Evolutionary conservation across 1,139 yeast genomes (phyloP), one percentile per base, ranked within the genome.

Genomic region (Zhuliangozyma blackwelliae): DNA sequence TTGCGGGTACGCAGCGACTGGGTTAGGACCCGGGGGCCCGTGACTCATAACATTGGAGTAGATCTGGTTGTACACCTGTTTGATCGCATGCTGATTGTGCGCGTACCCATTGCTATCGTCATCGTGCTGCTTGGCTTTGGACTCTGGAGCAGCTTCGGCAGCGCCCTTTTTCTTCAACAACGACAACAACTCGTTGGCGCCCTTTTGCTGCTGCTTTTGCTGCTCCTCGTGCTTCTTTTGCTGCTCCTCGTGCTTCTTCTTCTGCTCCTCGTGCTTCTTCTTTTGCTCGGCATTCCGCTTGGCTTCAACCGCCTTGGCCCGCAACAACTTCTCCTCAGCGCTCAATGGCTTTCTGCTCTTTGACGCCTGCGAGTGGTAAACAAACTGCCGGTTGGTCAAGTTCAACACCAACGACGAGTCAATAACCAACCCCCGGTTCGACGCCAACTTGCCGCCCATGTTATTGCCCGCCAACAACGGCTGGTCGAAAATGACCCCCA

Each of bases 341-440:
- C 52, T 51, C 31, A 55, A 38, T 6, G 57, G 59, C 44, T 70
- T 73, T 52, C 68, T 63, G 30, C 53, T 52, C 46, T 69, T 63
- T 0, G 88, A 81, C 8, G 86, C 86, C 50, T 76, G 77, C 9
- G 88, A 78, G 50, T 85, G 94, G 55, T 74, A 83, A 30, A 86
- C 78, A 51, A 87, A 75, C 57, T 90, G 96, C 45, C 75, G 76
- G 49, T 77, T 65, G 8, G 92, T 70, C 39, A 90, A 57, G 55
- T 92, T 94, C 61, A 94, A 72, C 26, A 92, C 81, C 40, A 87
- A 74, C 1, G 94, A 82, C 1, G 95, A 79, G 48, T 87, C 95
- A 39, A 92, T 77, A 22, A 85, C 77, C 48, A 89, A 63, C 12
- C 97, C 98, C 53, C 98, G 80, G 49, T 79, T 84, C 7, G 92